Conservation (phyloP, 2,329 filamentous ascomycete species). For the Elsinoe arachidis region DNA sequence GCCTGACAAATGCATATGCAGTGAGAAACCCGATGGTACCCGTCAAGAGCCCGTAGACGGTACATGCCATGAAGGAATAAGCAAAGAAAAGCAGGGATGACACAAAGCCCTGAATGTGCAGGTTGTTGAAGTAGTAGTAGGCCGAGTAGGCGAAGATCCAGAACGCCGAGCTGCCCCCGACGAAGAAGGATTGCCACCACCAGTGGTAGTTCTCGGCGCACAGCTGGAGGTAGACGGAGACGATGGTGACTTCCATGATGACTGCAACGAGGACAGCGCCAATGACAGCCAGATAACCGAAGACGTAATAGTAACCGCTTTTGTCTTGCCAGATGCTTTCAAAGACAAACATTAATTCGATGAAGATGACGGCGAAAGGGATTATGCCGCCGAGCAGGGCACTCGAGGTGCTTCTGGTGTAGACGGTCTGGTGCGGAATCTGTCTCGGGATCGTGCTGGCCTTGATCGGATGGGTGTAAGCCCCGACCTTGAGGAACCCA, state of each 20-base stretch:
- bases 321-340: constrained; percentile 86
- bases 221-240: constrained; percentile 73
- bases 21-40: constrained; percentile 80
- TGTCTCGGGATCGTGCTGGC: constrained; percentile 63
- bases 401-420: constrained; percentile 54
- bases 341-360: constrained; percentile 79
- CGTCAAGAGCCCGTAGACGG: constrained; percentile 70
- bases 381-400: constrained; percentile 66
- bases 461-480: constrained; percentile 77
- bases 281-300: constrained; percentile 73
- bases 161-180: constrained; percentile 65
- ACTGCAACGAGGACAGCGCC: constrained; percentile 64
- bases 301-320: constrained; percentile 85
- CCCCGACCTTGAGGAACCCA: constrained; percentile 57
- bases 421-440: constrained; percentile 69
- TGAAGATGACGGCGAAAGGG: constrained; percentile 80
- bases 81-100: constrained; percentile 76
- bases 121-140: constrained; percentile 74
- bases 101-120: constrained; percentile 73
- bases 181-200: constrained; percentile 85
- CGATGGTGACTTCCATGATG: constrained; percentile 73
- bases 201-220: constrained; percentile 82
- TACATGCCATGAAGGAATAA: constrained; percentile 74
- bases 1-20: constrained; percentile 73
- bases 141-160: constrained; percentile 79